Evolutionary conservation across 108 stramenopile species (phyloP).

Genomic region (Poteriospumella lacustris): DNA sequence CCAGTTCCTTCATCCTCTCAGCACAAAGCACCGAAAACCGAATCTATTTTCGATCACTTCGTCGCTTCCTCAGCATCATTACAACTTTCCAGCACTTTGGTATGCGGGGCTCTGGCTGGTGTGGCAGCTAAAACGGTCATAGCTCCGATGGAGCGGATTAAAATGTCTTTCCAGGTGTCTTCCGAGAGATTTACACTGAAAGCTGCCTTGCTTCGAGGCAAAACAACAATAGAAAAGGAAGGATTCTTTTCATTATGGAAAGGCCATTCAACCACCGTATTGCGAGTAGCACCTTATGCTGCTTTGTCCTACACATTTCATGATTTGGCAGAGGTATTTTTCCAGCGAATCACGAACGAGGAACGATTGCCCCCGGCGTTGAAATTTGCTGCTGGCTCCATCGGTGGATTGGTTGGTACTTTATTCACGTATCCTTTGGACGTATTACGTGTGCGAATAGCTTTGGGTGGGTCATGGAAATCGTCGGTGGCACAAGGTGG

Average conservation of each 20-base stretch:
- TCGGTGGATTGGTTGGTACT: not conserved
- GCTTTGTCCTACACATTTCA: not conserved
- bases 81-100: too few relatives aligned
- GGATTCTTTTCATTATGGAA: constrained; percentile 11
- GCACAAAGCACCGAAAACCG: too few relatives aligned
- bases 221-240: not conserved
- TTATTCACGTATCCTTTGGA: constrained; percentile 3
- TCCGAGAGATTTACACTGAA: not conserved
- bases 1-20: too few relatives aligned
- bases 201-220: not conserved
- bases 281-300: constrained; percentile 17
- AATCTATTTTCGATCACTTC: too few relatives aligned
- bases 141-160: not conserved
- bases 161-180: not conserved
- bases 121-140: constrained; percentile 4
- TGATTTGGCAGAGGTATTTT: not conserved
- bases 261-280: constrained; percentile 6
- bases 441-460: not conserved
- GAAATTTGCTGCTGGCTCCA: constrained; percentile 12
- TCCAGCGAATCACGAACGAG: not conserved
- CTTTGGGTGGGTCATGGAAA: not conserved
- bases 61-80: too few relatives aligned
- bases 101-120: constrained; percentile 3
- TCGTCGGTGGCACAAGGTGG: not conserved
- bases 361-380: not conserved